Base-by-base conservation (phyloP, 352 stramenopile species). In the Phytophthora pisi region DNA sequence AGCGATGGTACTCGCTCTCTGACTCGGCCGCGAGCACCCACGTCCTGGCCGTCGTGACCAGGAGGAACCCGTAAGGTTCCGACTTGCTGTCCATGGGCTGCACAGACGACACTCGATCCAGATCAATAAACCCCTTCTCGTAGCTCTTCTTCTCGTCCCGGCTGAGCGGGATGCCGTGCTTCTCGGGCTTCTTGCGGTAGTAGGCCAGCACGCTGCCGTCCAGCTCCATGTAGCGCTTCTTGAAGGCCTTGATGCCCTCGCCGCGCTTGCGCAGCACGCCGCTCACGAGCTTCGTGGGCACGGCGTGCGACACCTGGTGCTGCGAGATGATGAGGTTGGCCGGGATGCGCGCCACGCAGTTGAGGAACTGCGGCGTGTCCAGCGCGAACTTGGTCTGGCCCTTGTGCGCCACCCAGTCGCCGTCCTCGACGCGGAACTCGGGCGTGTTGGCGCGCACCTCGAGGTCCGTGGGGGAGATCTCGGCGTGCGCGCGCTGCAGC, bases 371-470 rank as follows among this genome's bases (percentile, higher is more conserved):
- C 63, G 86, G 83, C 52, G 80, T 89, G 50, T 91, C 88, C 31
- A 95, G 64, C 50, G 79, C 72, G 10, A 90, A 78, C 54, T 70
- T 74, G 54, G 26, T 57, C 68, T 91, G 81, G 55, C 92, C 93
- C 66, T 78, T 78, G 72, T 95, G 86, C 20, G 86, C 86, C 15
- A 95, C 82, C 86, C 86, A 95, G 61, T 95, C 86, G 61, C 84
- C 77, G 61, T 92, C 79, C 40, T 90, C 76, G 13, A 95, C 78
- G 56, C 88, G 89, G 68, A 91, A 95, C 61, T 95, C 84, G 38
- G 86, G 86, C 46, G 86, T 95, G 61, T 95, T 93, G 26, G 86
- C 86, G 23, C 86, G 84, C 55, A 95, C 81, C 69, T 95, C 86
- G 31, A 95, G 73, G 68, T 92, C 86, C 7, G 78, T 78, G 2